Evolutionary conservation across 805 yeast genomes (phyloP).

Genomic region (Saitoella complicata): DNA sequence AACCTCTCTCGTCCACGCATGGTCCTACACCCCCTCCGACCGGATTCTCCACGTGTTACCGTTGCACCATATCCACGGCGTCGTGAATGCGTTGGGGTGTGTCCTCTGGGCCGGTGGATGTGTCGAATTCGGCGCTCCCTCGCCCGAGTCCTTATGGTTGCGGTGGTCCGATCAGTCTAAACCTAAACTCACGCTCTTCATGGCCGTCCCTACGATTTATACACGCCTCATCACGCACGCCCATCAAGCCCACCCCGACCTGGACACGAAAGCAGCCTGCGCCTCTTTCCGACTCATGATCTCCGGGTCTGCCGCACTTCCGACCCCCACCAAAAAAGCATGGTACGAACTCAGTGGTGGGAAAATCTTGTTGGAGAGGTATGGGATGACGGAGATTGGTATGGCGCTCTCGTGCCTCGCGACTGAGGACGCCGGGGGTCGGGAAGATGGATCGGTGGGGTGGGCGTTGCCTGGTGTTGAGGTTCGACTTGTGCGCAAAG

Average conservation of each 20-base stretch:
- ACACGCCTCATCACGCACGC: constrained; percentile 14
- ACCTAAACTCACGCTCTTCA: constrained; percentile 18
- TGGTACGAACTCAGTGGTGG: constrained; percentile 19
- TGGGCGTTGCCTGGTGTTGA: constrained; percentile 20
- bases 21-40: constrained; percentile 17
- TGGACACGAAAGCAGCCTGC: constrained; percentile 8
- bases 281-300: constrained; percentile 16
- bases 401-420: constrained; percentile 19
- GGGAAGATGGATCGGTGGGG: constrained; percentile 19
- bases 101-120: constrained; percentile 20
- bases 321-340: constrained; percentile 18
- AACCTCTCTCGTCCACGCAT: constrained; percentile 18
- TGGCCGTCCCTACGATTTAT: constrained; percentile 23
- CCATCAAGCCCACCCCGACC: constrained; percentile 5
- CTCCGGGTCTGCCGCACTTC: constrained; percentile 24
- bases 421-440: constrained; percentile 14
- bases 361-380: constrained; percentile 19
- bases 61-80: constrained; percentile 22
- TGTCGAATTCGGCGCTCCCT: constrained; percentile 20
- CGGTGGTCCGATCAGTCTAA: constrained; percentile 13
- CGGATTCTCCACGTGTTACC: constrained; percentile 21
- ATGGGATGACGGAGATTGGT: constrained; percentile 25
- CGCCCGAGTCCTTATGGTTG: constrained; percentile 13
- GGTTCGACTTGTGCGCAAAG: constrained; percentile 17
- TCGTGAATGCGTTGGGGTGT: constrained; percentile 19